phyloP scores from a whole-genome alignment of 176 grass and related monocot genomes.

The Zoysia pacifica region DNA sequence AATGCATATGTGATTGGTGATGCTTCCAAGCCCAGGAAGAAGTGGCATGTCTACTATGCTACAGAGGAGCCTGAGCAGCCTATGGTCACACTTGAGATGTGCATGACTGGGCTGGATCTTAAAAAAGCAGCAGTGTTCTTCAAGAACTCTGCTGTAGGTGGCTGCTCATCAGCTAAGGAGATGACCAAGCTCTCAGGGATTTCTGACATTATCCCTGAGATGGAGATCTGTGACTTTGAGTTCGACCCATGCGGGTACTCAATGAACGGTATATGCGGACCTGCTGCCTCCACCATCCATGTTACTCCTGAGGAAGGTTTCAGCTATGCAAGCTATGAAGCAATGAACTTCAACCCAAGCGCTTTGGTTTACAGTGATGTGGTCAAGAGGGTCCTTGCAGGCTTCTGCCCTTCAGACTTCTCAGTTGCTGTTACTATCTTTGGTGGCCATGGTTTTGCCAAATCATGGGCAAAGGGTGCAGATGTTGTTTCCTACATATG shows the following conservation, averaged over 20 bases:
- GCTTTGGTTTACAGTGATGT: constrained; percentile 57
- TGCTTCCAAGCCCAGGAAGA: constrained; percentile 57
- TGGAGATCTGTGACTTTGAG: constrained; percentile 89
- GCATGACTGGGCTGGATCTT: constrained; percentile 71
- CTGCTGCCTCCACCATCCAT: constrained; percentile 69
- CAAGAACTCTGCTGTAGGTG: constrained; percentile 54
- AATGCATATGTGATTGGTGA: constrained; percentile 74
- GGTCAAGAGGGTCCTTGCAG: constrained; percentile 59
- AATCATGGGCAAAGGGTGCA: constrained; percentile 56
- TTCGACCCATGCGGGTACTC: constrained; percentile 90
- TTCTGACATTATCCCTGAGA: constrained; percentile 81
- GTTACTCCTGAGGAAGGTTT: constrained; percentile 87
- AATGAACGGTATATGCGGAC: constrained; percentile 71
- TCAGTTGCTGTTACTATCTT: constrained; percentile 83
- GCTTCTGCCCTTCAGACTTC: constrained; percentile 68
- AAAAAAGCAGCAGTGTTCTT: constrained; percentile 71
- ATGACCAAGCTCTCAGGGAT: constrained; percentile 79
- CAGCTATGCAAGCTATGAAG: constrained; percentile 96
- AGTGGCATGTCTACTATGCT: constrained; percentile 88
- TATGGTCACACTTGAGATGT: constrained; percentile 90
- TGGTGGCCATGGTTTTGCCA: constrained; percentile 51
- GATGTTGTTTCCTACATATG: constrained; percentile 51
- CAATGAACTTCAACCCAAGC: constrained; percentile 65
- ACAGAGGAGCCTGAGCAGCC: constrained; percentile 71
- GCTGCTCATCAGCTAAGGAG: constrained; percentile 52